Percentiles rank a stretch among this genome's conserved stretches.
These are phyloP conservation scores for Laguncularia racemosa DNA, from an alignment of 345 rosid species.

Conservation along the genomic window DNA sequence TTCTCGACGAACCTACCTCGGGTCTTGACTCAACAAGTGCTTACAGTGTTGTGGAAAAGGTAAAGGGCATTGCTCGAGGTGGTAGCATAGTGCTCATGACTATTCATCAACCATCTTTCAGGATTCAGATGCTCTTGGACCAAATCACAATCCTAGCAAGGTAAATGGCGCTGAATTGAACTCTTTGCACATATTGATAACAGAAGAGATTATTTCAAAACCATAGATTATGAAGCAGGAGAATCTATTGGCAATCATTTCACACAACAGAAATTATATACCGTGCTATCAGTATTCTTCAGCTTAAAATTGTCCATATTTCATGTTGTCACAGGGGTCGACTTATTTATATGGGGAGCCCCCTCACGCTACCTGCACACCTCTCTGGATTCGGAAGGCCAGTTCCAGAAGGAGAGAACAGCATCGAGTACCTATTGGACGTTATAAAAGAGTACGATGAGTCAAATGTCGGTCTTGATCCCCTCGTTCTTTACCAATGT, in stretches of 20 bases:
- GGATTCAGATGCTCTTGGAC: constrained; percentile 57
- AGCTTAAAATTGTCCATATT: too few species aligned
- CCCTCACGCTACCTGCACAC: constrained; percentile 34
- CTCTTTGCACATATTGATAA: too few species aligned
- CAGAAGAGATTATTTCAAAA: too few species aligned
- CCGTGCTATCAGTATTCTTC: too few species aligned
- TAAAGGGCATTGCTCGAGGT: constrained; percentile 63
- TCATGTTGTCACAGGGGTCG: constrained; percentile 32
- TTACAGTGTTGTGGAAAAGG: constrained; percentile 75
- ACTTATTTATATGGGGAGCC: constrained; percentile 49
- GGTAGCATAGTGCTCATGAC: constrained; percentile 77
- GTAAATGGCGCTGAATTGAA: constrained; percentile 5
- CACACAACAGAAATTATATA: too few species aligned
- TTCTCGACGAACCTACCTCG: constrained; percentile 89
- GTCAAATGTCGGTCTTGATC: constrained; percentile 51
- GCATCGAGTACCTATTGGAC: constrained; percentile 67
- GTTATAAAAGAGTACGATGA: constrained; percentile 71
- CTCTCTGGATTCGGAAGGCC: constrained; percentile 65
- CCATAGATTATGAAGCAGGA: too few species aligned
- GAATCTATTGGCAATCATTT: too few species aligned
- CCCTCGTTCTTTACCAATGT: constrained; percentile 47
- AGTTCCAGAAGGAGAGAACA: constrained; percentile 67
- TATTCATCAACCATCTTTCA: constrained; percentile 65
- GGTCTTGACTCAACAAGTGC: constrained; percentile 86
- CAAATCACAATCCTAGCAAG: constrained; percentile 37